Base-by-base conservation (phyloP, 768 basidiomycete species). In the Leccinum olivaceopallidum region DNA sequence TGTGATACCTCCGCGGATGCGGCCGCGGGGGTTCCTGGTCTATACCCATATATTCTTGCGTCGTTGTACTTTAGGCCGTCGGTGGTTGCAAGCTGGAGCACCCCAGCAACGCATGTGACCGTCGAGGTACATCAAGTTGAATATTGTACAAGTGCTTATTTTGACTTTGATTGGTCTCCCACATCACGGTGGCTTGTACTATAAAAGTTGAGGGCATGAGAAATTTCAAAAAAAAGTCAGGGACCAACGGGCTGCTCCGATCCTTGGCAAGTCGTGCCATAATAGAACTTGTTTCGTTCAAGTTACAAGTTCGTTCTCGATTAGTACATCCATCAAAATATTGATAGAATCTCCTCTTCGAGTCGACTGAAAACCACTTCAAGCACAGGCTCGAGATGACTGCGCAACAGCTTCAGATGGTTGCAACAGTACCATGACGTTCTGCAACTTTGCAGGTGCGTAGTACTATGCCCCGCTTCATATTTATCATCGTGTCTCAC, bases 1-100 rank as follows among this genome's bases (percentile, higher is more conserved):
- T 94, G 59, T 93, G 78, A 75, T 58, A 58, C 51, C 49, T 22
- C 53, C 50, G 55, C 47, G 53, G 59, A 36, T 13, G 56, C 56
- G 18, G 9, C 47, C n/a, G 37, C 50, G 24, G 36, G 54, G 53
- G 12, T 26, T 57, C 47, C 24, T 8, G 24, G 44, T 36, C 49
- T 54, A 55, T 37, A 8, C 28, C 39, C n/a, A 44, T 12, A 30
- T 34, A 12, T 53, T 37, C 3, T 22, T 26, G 34, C 48, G 57
- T 52, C 4, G 39, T 54, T 53, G 55, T 59, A 54, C 47, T 26
- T 2, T 52, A 16, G 30, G 13, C 14, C 18, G 39, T n/a, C 39
- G 39, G 18, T 47, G 49, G 14, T 28, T 16, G 26, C 16, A 48
- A 48, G 20, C 20, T 48, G 47, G 47, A 20, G 20, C 12, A 9